Evolutionary conservation across 176 grass and related monocot genomes (phyloP).

Genomic region (Poa annua): DNA sequence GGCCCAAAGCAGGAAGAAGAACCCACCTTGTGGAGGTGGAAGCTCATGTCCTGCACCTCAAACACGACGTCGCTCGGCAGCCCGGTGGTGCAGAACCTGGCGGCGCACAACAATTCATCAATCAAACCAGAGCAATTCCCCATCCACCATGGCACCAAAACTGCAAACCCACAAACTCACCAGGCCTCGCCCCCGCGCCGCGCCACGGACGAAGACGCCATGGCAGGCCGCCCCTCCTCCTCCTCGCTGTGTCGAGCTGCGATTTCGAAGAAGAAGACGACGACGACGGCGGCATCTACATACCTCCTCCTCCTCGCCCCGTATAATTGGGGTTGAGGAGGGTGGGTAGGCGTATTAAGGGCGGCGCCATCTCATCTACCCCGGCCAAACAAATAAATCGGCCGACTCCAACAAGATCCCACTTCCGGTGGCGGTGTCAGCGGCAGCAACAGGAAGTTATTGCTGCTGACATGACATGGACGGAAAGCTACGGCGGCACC

Average conservation of each 20-base stretch:
- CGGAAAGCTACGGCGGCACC: constrained; percentile 34
- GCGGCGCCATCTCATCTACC: constrained; percentile 19
- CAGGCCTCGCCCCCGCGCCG: constrained; percentile 59
- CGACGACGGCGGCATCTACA: constrained; percentile 9
- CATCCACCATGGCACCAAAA: neutral
- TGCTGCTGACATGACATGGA: constrained; percentile 48
- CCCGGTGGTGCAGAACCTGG: constrained; percentile 97
- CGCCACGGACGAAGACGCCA: constrained; percentile 37
- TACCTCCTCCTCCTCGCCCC: neutral
- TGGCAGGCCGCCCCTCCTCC: constrained; percentile 2
- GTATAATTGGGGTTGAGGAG: constrained; percentile 27
- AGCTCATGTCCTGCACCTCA: constrained; percentile 85
- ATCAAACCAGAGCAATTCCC: constrained; percentile 19
- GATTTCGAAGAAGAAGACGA: neutral
- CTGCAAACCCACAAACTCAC: constrained; percentile 27
- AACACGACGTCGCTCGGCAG: constrained; percentile 88
- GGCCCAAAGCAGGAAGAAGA: neutral
- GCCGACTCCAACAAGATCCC: constrained; percentile 40
- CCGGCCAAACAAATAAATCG: constrained; percentile 48
- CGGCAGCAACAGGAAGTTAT: constrained; percentile 40
- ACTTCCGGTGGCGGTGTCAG: constrained; percentile 22
- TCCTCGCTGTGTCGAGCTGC: neutral
- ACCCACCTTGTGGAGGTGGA: constrained; percentile 94
- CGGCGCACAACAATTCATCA: neutral
- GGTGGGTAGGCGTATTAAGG: constrained; percentile 54